Conservation (phyloP, 1,284 basidiomycete species). For the Cronartium quercuum region DNA sequence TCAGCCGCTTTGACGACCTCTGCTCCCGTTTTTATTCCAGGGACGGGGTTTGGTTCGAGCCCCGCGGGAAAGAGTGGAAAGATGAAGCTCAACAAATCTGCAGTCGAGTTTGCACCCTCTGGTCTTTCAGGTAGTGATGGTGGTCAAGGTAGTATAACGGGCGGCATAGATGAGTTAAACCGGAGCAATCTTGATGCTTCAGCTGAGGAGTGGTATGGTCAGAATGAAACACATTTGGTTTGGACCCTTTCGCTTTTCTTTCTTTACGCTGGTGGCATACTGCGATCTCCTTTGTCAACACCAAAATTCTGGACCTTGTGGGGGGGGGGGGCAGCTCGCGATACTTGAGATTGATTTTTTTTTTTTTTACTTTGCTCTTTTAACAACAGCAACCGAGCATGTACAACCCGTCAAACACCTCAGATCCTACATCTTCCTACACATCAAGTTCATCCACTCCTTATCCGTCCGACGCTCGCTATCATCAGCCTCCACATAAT, state of each 20-base stretch:
- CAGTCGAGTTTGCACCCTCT: slow-evolving; percentile 36
- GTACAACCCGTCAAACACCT: slow-evolving; percentile 14
- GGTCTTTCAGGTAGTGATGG: slow-evolving; percentile 30
- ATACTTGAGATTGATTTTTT: neutral
- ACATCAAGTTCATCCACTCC: slow-evolving; percentile 14
- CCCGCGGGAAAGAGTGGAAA: neutral
- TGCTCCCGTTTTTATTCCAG: slow-evolving; percentile 34
- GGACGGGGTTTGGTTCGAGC: neutral
- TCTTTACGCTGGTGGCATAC: neutral
- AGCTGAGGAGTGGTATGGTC: neutral
- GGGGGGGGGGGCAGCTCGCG: no score
- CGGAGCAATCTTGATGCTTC: neutral
- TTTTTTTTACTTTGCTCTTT: neutral
- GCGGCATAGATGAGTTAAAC: neutral
- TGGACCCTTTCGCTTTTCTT: neutral
- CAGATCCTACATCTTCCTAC: slow-evolving; percentile 27
- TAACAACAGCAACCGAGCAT: slow-evolving; percentile 5
- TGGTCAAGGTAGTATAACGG: neutral
- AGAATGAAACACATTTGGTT: slow-evolving; percentile 1
- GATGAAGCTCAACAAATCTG: slow-evolving; percentile 32
- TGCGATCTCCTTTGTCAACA: no score
- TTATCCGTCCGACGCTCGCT: slow-evolving; percentile 5
- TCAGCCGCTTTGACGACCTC: slow-evolving; percentile 19
- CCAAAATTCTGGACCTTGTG: no score
- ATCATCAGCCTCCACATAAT: slow-evolving; percentile 24